These are phyloP conservation scores for Wickerhamiella shivajii DNA, from an alignment of 805 yeast genomes.

Conservation along the genomic window DNA sequence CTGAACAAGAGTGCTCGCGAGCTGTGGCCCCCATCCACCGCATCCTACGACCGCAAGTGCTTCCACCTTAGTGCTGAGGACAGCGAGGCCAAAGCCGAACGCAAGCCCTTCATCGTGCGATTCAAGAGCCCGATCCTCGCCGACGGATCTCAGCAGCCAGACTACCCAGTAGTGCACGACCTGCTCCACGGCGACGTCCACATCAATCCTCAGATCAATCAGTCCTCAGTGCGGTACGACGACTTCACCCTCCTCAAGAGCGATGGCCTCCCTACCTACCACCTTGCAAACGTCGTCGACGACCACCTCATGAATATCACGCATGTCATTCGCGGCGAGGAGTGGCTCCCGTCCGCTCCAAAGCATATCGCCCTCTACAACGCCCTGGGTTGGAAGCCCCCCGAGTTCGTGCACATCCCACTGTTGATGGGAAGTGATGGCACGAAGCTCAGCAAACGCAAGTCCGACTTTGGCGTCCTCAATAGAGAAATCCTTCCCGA, in stretches of 20 bases:
- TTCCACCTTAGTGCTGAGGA: constrained; percentile 31
- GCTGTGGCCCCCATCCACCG: constrained; percentile 78
- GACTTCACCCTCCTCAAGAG: constrained; percentile 82
- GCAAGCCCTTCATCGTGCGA: constrained; percentile 40
- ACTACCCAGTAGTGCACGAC: constrained; percentile 55
- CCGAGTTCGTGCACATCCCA: constrained; percentile 80
- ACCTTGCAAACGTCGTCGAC: constrained; percentile 89
- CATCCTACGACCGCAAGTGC: constrained; percentile 82
- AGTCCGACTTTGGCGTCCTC: constrained; percentile 64
- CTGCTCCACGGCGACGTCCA: constrained; percentile 62
- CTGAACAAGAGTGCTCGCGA: constrained; percentile 60
- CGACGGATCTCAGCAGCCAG: constrained; percentile 8
- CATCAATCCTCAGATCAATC: constrained; percentile 67
- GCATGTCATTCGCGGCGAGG: constrained; percentile 94
- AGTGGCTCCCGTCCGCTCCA: constrained; percentile 94
- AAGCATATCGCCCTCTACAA: constrained; percentile 77
- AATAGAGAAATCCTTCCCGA: constrained; percentile 60
- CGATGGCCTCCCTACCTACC: constrained; percentile 94
- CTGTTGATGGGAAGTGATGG: constrained; percentile 49
- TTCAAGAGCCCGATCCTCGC: constrained; percentile 51
- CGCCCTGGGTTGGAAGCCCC: constrained; percentile 78
- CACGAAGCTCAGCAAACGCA: constrained; percentile 66
- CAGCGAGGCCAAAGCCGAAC: constrained; percentile 25
- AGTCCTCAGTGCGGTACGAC: constrained; percentile 60
- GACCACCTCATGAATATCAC: constrained; percentile 87